Evolutionary conservation across 129 eudicot species (phyloP), one percentile per base, ranked within the genome.

Genomic region (Artemisia tridentata): DNA sequence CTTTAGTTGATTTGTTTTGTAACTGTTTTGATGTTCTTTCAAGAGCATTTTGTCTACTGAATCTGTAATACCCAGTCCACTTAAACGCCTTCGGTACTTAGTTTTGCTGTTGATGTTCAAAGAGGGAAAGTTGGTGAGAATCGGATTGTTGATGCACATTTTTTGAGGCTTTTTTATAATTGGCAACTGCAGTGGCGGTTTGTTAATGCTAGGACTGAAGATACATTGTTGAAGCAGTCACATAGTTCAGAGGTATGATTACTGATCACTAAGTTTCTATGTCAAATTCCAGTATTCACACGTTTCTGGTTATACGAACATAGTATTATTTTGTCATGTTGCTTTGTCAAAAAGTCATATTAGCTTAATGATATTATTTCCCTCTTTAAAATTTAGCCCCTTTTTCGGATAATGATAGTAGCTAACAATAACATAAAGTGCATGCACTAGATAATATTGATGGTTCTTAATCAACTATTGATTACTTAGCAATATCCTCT

Each of bases 101-200:
- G 98, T 76, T 93, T 70, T 80, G 85, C 91, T 43, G 98, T 93
- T 80, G 98, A 93, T 77, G 88, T 93, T 66, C 75, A 92, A 55
- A 89, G 98, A 67, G 98, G 98, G 52, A 93, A 89, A 81, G 98
- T 93, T 20, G 98, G 95, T 69, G 98, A 93, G 83, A 89, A 84
- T 50, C 83, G 86, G 11, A 86, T 93, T 75, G 82, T 89, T 69
- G 97, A 93, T 80, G 98, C 98, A 14, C 98, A 93, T 63, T 78
- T 85, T 60, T 84, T 93, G 85, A 89, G 98, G 74, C 96, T 93
- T 78, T 77, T 90, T 25, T 90, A 93, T 65, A 93, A 93, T 63
- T 82, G 97, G 49, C 87, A 89, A 55, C 68, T 90, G 86, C 97
- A 89, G 73, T 93, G 97, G 98, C 86, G 98, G 68, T 93, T 85